Conservation (phyloP, 176 grass and related monocot genomes). For the Calamus simplicifolius region DNA sequence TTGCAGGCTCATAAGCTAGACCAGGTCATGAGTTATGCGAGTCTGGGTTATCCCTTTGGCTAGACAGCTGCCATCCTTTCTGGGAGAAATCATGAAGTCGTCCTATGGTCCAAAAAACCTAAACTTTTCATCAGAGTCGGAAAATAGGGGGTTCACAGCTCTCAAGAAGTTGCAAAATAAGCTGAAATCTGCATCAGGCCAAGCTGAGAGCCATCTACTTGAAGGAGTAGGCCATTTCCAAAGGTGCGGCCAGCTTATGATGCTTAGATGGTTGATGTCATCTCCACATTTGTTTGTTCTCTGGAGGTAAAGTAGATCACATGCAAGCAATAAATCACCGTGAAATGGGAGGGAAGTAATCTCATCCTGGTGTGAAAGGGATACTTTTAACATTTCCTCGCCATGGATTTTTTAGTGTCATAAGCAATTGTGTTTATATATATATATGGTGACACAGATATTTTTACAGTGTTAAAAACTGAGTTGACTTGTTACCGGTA, state of each 20-base stretch:
- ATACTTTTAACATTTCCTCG: no score
- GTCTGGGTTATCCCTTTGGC: conserved; percentile 81
- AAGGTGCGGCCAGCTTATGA: conserved; percentile 84
- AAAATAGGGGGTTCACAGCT: conserved; percentile 77
- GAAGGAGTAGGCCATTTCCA: conserved; percentile 84
- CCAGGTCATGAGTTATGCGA: conserved; percentile 68
- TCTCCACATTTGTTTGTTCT: conserved; percentile 53
- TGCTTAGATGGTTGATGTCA: conserved; percentile 60
- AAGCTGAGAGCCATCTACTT: conserved; percentile 68
- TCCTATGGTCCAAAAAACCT: conserved; percentile 64
- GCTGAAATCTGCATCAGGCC: conserved; percentile 53
- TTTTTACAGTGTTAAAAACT: no score
- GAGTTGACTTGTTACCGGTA: no score
- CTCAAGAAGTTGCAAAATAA: conserved; percentile 80
- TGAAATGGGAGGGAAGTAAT: no score
- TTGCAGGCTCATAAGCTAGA: conserved; percentile 87
- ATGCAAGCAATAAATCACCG: no score
- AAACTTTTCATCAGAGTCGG: conserved; percentile 84
- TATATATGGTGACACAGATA: no score
- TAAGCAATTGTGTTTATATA: no score
- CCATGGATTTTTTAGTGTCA: no score
- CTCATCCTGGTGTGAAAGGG: no score
- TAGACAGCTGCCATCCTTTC: conserved; percentile 74
- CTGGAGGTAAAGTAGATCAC: conserved; percentile 14
- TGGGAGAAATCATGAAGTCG: conserved; percentile 70